Evolutionary conservation across 169 alveolate genomes (phyloP).

Genomic region (Cryptosporidium canis): DNA sequence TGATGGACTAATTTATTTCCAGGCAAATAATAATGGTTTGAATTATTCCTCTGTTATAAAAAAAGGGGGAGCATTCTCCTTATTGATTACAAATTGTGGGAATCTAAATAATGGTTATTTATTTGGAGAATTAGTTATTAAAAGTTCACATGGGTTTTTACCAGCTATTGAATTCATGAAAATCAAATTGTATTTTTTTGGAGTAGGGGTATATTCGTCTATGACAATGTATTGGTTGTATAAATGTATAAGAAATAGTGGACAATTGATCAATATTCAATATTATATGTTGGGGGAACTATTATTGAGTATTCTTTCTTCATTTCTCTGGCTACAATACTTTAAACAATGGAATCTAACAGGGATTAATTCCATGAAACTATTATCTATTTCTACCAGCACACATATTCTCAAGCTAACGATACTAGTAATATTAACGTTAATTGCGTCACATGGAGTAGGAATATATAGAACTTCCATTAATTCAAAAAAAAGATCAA

Average conservation of each 20-base stretch:
- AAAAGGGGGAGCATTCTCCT: conserved; percentile 18
- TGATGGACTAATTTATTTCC: background rate
- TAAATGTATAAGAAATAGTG: conserved; percentile 31
- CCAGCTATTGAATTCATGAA: conserved; percentile 41
- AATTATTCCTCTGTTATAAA: background rate
- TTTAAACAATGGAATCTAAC: conserved; percentile 17
- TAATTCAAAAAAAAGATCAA: background rate
- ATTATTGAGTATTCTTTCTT: background rate
- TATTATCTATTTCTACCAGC: background rate
- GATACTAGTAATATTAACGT: conserved; percentile 3
- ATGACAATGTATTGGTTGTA: conserved; percentile 17
- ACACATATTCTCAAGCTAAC: background rate
- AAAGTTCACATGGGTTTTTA: conserved; percentile 38
- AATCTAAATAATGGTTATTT: conserved; percentile 2
- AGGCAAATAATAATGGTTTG: background rate
- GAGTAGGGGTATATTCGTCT: background rate
- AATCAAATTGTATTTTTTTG: conserved; percentile 15
- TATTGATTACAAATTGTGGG: conserved; percentile 45
- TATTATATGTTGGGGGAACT: background rate
- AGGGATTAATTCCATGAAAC: background rate
- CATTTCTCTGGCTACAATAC: conserved; percentile 1
- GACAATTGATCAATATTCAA: conserved; percentile 18
- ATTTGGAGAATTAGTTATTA: conserved; percentile 2
- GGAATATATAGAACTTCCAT: conserved; percentile 18
- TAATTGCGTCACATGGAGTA: conserved; percentile 40